Evolutionary conservation across 768 basidiomycete species (phyloP).

Genomic region (Polyporus arcularius): DNA sequence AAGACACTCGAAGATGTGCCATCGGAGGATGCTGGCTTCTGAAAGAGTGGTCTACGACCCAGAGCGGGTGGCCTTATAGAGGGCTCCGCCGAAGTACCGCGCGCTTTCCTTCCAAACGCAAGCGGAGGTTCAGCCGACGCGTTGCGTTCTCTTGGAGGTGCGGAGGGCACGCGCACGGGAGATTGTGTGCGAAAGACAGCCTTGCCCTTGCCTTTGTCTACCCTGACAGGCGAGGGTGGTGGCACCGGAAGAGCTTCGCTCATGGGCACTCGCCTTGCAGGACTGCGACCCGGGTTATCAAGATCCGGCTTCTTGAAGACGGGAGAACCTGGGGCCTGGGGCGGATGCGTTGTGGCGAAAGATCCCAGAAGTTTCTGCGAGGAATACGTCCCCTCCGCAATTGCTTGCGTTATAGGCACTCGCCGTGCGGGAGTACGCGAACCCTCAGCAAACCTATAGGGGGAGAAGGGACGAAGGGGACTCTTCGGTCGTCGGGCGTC

Average conservation of each 20-base stretch:
- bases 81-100: constrained; percentile 40
- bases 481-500: constrained; percentile 33
- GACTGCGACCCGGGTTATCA: constrained; percentile 40
- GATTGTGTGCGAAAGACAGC: constrained; percentile 7
- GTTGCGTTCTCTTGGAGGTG: constrained; percentile 9
- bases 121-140: constrained; percentile 19
- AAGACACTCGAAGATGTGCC: background rate
- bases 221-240: constrained; percentile 19
- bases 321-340: constrained; percentile 20
- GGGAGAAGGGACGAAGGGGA: constrained; percentile 32
- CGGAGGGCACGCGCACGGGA: constrained; percentile 6
- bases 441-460: constrained; percentile 41
- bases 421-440: constrained; percentile 64
- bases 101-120: constrained; percentile 22
- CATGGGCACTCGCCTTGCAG: constrained; percentile 36
- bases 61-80: constrained; percentile 16
- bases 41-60: constrained; percentile 10
- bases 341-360: constrained; percentile 15
- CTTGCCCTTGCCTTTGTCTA: constrained; percentile 14
- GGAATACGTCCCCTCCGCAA: constrained; percentile 51
- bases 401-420: constrained; percentile 55
- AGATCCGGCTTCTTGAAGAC: constrained; percentile 44
- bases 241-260: constrained; percentile 10
- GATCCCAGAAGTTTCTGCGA: constrained; percentile 46
- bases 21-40: constrained; percentile 18